Evolutionary conservation across 768 basidiomycete genomes (phyloP), one percentile per base, ranked within the genome.

Genomic region (Xerocomellus amylosporus): DNA sequence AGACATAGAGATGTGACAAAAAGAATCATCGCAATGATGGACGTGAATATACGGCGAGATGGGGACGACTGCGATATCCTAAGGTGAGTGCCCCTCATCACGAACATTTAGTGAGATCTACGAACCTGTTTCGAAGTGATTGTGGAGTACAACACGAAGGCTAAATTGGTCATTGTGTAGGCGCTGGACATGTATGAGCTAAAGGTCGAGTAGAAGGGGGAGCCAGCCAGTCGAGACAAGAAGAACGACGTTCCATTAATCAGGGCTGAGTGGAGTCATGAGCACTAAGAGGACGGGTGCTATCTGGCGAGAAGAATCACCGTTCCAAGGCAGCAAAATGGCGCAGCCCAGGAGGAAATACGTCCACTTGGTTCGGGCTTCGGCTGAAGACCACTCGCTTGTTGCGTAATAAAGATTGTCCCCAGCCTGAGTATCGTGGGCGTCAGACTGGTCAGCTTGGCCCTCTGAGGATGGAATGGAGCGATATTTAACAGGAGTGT

Each of bases 171-270:
- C 17, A 81, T 2, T 9, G 28, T 30, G 62, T 80, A 86, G 4
- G 78, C 73, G 7, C 79, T 79, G 9, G 87, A 79, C 44, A 90
- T 73, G 63, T 84, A 88, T 12, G 88, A 87, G 51, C 79, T 75
- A 58, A 91, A 88, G 9, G 82, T 79, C 15, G 77, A 66, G 53
- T 78, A 74, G 19, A 87, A 61, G 0, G 82, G 67, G 3, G 90
- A 87, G 19, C 76, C 79, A 10, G 73, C 77, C 36, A 96, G 70
- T 51, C 90, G 78, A 1, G 88, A 82, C 31, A 87, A 67, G 67
- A 96, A 91, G 67, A 87, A 92, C 0, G 93, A 85, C 44, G 85
- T 85, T 0, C 88, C 91, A 31, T 90, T 96, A 24, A 97, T 93
- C 64, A 94, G 75, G 1, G 86, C 93, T 96, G 53, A 20, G 39